These are phyloP conservation scores for Schizonepeta tenuifolia DNA, from an alignment of 257 asterid species.

Conservation along the genomic window DNA sequence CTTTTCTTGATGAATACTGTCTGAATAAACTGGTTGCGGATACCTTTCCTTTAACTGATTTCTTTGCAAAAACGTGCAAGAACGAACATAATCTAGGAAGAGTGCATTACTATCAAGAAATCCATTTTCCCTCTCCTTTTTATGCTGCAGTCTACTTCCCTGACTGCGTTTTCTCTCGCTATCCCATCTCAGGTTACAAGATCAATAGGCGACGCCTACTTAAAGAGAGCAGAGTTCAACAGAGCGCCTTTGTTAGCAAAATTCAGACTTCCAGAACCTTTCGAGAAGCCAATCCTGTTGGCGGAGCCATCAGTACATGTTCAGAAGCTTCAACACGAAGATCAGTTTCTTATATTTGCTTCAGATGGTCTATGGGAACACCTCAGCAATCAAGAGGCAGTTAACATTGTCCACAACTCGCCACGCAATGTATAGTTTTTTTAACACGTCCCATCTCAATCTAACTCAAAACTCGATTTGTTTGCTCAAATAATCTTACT, in stretches of 20 bases:
- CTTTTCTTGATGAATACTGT: background rate
- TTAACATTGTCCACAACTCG: conserved; percentile 57
- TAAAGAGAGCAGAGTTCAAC: conserved; percentile 74
- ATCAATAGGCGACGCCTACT: conserved; percentile 84
- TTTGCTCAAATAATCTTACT: background rate
- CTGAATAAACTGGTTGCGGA: background rate
- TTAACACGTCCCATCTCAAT: background rate
- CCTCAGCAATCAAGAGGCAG: conserved; percentile 83
- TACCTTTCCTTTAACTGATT: background rate
- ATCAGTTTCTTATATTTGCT: conserved; percentile 77
- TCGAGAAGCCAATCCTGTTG: conserved; percentile 64
- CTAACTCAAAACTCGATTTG: background rate
- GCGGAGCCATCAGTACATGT: conserved; percentile 77
- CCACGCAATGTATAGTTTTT: conserved; percentile 56
- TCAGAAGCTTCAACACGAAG: conserved; percentile 61
- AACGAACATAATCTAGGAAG: background rate
- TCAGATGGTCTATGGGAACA: conserved; percentile 92
- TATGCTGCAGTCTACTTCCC: background rate
- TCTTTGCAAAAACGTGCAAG: background rate
- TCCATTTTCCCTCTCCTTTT: background rate
- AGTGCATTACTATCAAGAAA: background rate
- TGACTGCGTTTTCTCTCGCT: background rate
- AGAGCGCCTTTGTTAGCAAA: conserved; percentile 67
- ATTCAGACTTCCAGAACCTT: conserved; percentile 63
- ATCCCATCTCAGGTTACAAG: conserved; percentile 62